Base-by-base conservation (phyloP, 164 flowering plant species). In the Sextonia rubra region DNA sequence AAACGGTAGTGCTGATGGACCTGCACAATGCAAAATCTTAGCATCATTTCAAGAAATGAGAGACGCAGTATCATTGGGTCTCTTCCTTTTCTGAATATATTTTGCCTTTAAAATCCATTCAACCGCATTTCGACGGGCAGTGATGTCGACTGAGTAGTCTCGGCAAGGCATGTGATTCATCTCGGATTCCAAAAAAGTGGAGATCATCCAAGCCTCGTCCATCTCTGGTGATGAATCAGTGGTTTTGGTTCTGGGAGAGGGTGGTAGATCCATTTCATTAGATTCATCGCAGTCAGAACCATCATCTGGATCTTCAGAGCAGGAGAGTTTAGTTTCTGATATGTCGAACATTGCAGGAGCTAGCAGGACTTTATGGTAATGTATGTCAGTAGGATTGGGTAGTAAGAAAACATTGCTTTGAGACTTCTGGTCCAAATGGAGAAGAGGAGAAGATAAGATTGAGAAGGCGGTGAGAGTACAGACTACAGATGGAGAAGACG, bases 61-160 rank as follows among this genome's bases (percentile, higher is more conserved):
- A 29, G 15, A 29, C 44, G 17, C n/a, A 17, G 4, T 20, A 66
- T 8, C 24, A 22, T 60, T 4, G 37, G 24, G 14, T 12, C 58
- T 37, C 44, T 5, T 37, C 44, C 11, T 37, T 37, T 37, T 37
- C 4, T 32, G 7, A 0, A 32, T 7, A 32, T 32, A 7, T n/a
- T 62, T 32, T 64, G 63, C 91, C 86, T 81, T 85, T 64, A 83
- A 76, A 69, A 90, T 87, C 90, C 91, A 90, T 78, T 75, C 83
- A 73, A 89, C 77, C 75, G 89, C 82, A 70, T 87, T 85, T 67
- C 83, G 86, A 66, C 95, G 92, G 12, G 84, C 75, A 66, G 85
- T 79, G 79, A 77, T 66, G 71, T 80, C 82, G 52, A 78, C 52
- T 47, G 86, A 78, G 20, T 75, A 73, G 77, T 80, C 64, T 8